These are phyloP conservation scores for Naematelia aurantialba DNA, from an alignment of 768 basidiomycete species.

Conservation along the genomic window DNA sequence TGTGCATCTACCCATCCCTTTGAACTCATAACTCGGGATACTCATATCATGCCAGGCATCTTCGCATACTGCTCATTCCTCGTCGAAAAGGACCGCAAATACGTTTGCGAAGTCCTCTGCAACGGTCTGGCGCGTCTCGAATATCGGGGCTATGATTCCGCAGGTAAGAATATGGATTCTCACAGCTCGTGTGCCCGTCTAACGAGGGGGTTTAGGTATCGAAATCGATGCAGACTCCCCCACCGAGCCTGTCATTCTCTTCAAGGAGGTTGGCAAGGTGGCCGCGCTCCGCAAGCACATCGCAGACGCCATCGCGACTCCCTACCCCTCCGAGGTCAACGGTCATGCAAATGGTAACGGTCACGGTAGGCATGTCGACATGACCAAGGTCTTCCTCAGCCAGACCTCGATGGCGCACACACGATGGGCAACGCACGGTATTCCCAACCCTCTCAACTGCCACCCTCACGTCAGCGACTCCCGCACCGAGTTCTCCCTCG, in stretches of 20 bases:
- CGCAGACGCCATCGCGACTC: slow-evolving; percentile 50
- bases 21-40: not conserved
- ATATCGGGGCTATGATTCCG: slow-evolving; percentile 97
- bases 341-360: slow-evolving; percentile 17
- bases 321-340: slow-evolving; percentile 22
- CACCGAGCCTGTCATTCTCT: slow-evolving; percentile 66
- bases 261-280: slow-evolving; percentile 99
- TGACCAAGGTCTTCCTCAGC: slow-evolving; percentile 69
- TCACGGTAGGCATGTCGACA: slow-evolving; percentile 56
- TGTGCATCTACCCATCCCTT: not conserved
- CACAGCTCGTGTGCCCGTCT: not conserved
- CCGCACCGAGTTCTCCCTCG: slow-evolving; percentile 75
- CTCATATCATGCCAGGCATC: slow-evolving; percentile 59
- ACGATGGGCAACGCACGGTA: slow-evolving; percentile 97
- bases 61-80: slow-evolving; percentile 93
- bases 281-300: slow-evolving; percentile 86
- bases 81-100: slow-evolving; percentile 90
- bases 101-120: slow-evolving; percentile 83
- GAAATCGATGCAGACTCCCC: slow-evolving; percentile 83
- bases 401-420: slow-evolving; percentile 99
- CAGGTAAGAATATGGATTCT: slow-evolving; percentile 51
- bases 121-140: slow-evolving; percentile 91
- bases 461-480: slow-evolving; percentile 87
- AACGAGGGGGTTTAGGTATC: slow-evolving; percentile 46
- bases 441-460: slow-evolving; percentile 81